Conservation (phyloP, 805 yeast genomes). For the Ascoidea asiatica region DNA sequence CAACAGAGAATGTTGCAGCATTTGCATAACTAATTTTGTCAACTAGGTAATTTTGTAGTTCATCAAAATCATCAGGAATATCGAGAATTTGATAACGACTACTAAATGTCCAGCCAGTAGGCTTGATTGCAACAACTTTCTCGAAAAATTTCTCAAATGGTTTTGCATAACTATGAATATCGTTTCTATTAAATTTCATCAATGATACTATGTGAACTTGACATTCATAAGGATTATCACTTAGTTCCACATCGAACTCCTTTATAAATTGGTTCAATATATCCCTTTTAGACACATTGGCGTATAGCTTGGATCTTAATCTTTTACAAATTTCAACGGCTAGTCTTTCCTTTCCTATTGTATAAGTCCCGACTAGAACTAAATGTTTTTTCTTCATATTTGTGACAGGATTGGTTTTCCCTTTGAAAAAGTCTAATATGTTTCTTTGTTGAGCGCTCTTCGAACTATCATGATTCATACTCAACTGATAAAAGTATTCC, state of each 20-base stretch:
- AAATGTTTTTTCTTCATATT: slow-evolving; percentile 24
- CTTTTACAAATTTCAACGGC: slow-evolving; percentile 52
- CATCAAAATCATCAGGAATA: slow-evolving; percentile 4
- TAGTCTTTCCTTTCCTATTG: slow-evolving; percentile 84
- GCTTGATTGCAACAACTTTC: slow-evolving; percentile 58
- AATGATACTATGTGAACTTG: slow-evolving; percentile 68
- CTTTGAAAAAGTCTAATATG: slow-evolving; percentile 8
- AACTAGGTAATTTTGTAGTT: slow-evolving; percentile 8
- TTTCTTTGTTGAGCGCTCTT: slow-evolving; percentile 16
- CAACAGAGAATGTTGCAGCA: slow-evolving; percentile 11
- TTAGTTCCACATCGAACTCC: slow-evolving; percentile 25
- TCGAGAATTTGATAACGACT: slow-evolving; percentile 6
- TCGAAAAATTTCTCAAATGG: slow-evolving; percentile 33
- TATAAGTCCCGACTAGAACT: slow-evolving; percentile 72
- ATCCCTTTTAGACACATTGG: slow-evolving; percentile 32
- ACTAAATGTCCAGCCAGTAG: slow-evolving; percentile 83
- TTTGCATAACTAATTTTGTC: slow-evolving; percentile 1
- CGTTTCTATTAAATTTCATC: slow-evolving; percentile 17
- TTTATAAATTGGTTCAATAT: slow-evolving; percentile 34
- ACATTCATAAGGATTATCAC: slow-evolving; percentile 30
- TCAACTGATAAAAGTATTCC: too few species aligned
- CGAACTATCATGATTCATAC: too few species aligned
- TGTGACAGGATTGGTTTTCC: slow-evolving; percentile 10
- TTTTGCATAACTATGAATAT: slow-evolving; percentile 34
- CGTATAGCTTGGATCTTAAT: slow-evolving; percentile 39